Evolutionary conservation across 2,329 filamentous ascomycete genomes (phyloP), one percentile per base, ranked within the genome.

Genomic region (Pseudocercospora pini-densiflorae): DNA sequence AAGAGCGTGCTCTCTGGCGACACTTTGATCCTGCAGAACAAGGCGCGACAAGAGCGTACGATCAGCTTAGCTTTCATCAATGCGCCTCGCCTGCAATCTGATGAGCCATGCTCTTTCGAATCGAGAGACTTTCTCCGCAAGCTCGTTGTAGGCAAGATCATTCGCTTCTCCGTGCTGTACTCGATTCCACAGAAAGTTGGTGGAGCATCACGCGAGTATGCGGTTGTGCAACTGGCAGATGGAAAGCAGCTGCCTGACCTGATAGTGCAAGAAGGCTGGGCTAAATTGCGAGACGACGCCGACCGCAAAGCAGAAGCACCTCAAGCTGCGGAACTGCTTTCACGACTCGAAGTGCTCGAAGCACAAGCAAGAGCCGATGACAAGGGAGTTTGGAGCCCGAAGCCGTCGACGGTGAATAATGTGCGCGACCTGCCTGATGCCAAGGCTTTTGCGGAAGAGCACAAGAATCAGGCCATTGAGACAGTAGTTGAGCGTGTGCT

Each of bases 1-100:
- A 99, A 99, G 86, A 92, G 91, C 79, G 92, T 97, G 73, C 84
- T 96, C 76, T 97, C 94, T 76, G 95, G 95, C 76, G 95, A 98
- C 84, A 97, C 94, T 29, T 82, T 98, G 74, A 85, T 98, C 71
- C 84, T 98, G 76, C 88, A 90, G 74, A 93, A 92, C 80, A 94
- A 96, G 78, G 90, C 92, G 40, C 86, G 88, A 71, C 88, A 90
- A 79, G 95, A 98, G 83, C 91, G 93, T 75, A 92, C 87, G 61
- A 86, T 99, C 74, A 97, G 93, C 76, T 85, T 99, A 71, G 95
- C 95, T 74, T 98, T 93, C 81, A 93, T 98, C 72, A 91, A 90
- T 66, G 93, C 94, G 59, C 95, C 95, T 3, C 90, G 94, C 61
- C 68, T 78, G 57, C 74, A 75, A 64, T 68, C 72, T 60, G 72